A percentile compares a stretch with the other conserved stretches of the same genome.
Conservation (phyloP, 1,284 basidiomycete species). For the Acaromyces ingoldii region DNA sequence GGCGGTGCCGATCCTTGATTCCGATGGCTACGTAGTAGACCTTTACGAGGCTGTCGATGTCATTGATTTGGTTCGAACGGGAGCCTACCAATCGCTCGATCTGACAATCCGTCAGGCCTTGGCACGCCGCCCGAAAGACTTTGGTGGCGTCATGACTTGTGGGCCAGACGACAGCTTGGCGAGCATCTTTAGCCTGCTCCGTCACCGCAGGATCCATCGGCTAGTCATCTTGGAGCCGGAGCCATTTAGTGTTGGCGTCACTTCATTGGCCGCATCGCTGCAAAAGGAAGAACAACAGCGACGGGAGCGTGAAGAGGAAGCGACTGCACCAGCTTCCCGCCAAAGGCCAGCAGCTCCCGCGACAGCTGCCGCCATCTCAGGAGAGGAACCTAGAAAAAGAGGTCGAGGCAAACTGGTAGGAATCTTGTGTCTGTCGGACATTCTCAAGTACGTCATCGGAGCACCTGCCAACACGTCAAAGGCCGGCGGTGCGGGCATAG, state of each 20-base stretch:
- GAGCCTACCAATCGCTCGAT: conserved; percentile 89
- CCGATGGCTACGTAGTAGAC: conserved; percentile 88
- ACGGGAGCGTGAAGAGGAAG: neutral
- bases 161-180: conserved; percentile 89
- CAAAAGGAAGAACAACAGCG: neutral
- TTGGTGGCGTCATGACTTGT: conserved; percentile 92
- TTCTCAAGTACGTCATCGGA: conserved; percentile 46
- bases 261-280: neutral
- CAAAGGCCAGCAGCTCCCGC: neutral
- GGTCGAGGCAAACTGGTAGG: conserved; percentile 34
- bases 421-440: conserved; percentile 44
- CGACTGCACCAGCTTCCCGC: neutral
- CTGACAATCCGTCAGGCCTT: conserved; percentile 91
- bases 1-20: conserved; percentile 92
- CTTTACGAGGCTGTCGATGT: conserved; percentile 99
- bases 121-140: conserved; percentile 78
- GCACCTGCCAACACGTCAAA: conserved; percentile 2
- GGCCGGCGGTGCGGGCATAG: neutral
- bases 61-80: conserved; percentile 74
- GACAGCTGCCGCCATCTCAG: too few relatives aligned
- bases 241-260: too few relatives aligned
- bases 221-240: conserved; percentile 54
- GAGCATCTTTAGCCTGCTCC: conserved; percentile 83
- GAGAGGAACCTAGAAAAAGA: too few relatives aligned
- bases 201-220: conserved; percentile 86